These are phyloP conservation scores for Phytophthora palmivora DNA, from an alignment of 352 stramenopile genomes.

Conservation along the genomic window DNA sequence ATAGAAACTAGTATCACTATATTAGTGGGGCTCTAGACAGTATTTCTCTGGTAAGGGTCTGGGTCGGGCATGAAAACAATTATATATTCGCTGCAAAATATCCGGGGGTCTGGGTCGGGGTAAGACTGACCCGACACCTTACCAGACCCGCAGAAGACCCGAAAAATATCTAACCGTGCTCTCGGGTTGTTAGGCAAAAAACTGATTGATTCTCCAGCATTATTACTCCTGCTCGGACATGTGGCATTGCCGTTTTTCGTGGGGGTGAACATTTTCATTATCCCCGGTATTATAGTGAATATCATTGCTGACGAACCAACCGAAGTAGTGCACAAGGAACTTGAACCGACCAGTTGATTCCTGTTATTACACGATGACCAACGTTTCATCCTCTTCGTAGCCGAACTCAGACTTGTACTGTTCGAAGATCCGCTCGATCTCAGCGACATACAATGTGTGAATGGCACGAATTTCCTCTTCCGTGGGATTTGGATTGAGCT, in stretches of 20 bases:
- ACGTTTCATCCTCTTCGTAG: conserved; percentile 72
- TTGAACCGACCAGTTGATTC: too few relatives aligned
- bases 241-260: too few relatives aligned
- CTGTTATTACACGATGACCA: conserved; percentile 63
- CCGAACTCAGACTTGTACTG: conserved; percentile 69
- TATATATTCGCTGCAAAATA: background rate
- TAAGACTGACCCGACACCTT: background rate
- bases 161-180: too few relatives aligned
- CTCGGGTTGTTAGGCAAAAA: too few relatives aligned
- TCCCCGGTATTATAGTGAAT: too few relatives aligned
- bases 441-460: conserved; percentile 59
- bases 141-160: background rate
- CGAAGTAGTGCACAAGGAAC: too few relatives aligned
- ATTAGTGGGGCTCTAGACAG: too few relatives aligned
- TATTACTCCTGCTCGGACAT: too few relatives aligned
- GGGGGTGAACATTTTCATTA: too few relatives aligned
- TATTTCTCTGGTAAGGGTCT: background rate
- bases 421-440: conserved; percentile 63
- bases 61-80: background rate
- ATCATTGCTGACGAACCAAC: too few relatives aligned
- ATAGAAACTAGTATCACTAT: too few relatives aligned
- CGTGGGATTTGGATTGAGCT: conserved; percentile 47
- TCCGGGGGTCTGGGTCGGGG: background rate
- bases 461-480: conserved; percentile 57
- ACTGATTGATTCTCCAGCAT: too few relatives aligned